A percentile compares a stretch with the other conserved stretches of the same genome.
phyloP scores from a whole-genome alignment of 202 grass and related monocot genomes.

The Panicum virgatum region DNA sequence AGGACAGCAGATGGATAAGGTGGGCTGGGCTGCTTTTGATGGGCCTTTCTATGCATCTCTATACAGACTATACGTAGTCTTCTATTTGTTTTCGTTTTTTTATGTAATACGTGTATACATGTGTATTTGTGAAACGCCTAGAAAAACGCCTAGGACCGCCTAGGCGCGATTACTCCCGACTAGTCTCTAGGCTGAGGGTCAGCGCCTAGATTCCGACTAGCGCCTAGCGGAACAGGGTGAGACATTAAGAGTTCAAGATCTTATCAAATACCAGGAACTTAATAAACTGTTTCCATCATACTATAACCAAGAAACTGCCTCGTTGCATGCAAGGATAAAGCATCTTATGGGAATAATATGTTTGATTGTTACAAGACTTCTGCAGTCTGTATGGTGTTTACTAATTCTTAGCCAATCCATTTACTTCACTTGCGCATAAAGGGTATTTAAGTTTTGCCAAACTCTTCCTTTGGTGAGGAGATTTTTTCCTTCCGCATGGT shows the following conservation, averaged over 20 bases:
- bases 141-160: too few species aligned
- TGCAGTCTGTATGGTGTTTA: background rate
- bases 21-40: too few species aligned
- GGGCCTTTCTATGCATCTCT: too few species aligned
- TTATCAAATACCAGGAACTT: background rate
- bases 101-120: too few species aligned
- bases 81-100: too few species aligned
- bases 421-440: background rate
- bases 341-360: background rate
- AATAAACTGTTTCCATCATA: background rate
- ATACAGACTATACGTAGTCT: too few species aligned
- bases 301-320: background rate
- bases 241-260: background rate
- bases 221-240: too few species aligned
- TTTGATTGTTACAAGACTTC: background rate
- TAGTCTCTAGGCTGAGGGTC: too few species aligned
- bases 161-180: too few species aligned
- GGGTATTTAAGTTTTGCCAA: background rate
- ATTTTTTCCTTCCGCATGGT: background rate
- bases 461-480: background rate
- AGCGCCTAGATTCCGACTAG: too few species aligned
- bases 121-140: too few species aligned
- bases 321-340: slow-evolving; percentile 2
- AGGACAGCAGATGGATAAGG: too few species aligned
- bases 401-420: background rate